A percentile compares a stretch with the other conserved stretches of the same genome.
phyloP scores from a whole-genome alignment of 352 stramenopile species.

The Blastocystis sp. region DNA sequence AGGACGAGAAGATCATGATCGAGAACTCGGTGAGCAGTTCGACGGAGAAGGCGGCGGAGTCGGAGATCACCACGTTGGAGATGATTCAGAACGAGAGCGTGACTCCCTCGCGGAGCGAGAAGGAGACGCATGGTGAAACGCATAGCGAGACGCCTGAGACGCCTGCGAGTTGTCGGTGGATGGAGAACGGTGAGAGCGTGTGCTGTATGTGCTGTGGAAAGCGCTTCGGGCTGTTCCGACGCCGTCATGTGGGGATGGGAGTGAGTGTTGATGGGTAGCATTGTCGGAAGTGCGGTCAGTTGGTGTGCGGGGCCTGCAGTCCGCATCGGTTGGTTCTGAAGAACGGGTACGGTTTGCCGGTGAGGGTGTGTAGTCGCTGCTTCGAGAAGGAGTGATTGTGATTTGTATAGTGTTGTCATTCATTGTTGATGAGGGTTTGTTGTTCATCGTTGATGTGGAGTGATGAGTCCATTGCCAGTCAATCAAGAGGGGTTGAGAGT shows the following conservation, averaged over 20 bases:
- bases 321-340: not conserved
- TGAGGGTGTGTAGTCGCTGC: conserved; percentile 40
- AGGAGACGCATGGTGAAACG: not conserved
- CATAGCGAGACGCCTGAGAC: not conserved
- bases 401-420: no score
- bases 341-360: conserved; percentile 1
- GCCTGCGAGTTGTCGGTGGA: conserved; percentile 6
- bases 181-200: conserved; percentile 57
- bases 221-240: conserved; percentile 5
- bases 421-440: no score
- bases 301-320: conserved; percentile 32
- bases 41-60: not conserved
- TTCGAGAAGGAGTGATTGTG: no score
- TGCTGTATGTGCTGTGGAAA: not conserved
- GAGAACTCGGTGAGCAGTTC: not conserved
- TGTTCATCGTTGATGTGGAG: no score
- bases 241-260: conserved; percentile 16
- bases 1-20: not conserved
- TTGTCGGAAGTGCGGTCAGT: conserved; percentile 30
- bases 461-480: no score
- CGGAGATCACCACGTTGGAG: conserved; percentile 32
- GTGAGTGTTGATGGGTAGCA: conserved; percentile 9
- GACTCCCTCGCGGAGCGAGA: not conserved
- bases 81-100: not conserved
- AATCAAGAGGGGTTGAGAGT: no score